phyloP scores from a whole-genome alignment of 2,329 filamentous ascomycete species.

The Neofusicoccum kwambonambiense region DNA sequence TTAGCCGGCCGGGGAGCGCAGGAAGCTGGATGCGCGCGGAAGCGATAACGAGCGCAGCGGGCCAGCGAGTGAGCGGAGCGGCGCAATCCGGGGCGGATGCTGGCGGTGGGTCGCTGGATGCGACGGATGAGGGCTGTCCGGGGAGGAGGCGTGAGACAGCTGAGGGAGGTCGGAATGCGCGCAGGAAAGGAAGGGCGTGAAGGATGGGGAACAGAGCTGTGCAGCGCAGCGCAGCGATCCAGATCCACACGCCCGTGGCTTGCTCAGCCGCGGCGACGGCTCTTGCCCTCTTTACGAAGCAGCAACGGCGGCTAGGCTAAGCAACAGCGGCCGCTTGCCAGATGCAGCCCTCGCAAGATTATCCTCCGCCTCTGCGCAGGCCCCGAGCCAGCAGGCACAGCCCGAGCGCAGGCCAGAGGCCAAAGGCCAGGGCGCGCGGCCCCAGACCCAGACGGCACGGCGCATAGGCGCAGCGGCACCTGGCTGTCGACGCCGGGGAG shows the following conservation, averaged over 20 bases:
- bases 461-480: neutral
- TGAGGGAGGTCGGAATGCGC: neutral
- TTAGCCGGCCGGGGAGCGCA: neutral
- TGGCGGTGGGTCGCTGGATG: neutral
- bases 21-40: slow-evolving; percentile 1
- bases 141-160: neutral
- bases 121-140: neutral
- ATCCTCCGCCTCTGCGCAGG: neutral
- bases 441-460: neutral
- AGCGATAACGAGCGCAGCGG: slow-evolving; percentile 12
- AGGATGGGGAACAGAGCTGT: neutral
- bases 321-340: slow-evolving; percentile 1
- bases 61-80: neutral
- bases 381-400: neutral
- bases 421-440: neutral
- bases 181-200: neutral
- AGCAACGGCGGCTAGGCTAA: slow-evolving; percentile 7
- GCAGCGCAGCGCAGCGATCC: neutral
- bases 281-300: slow-evolving; percentile 3
- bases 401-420: neutral
- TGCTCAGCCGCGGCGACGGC: slow-evolving; percentile 3
- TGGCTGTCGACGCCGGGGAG: neutral
- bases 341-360: neutral
- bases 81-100: neutral
- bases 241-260: neutral